Percentiles rank a stretch among this genome's conserved stretches.
These are phyloP conservation scores for Alternaria rosae DNA, from an alignment of 2,329 filamentous ascomycete genomes.

Conservation along the genomic window DNA sequence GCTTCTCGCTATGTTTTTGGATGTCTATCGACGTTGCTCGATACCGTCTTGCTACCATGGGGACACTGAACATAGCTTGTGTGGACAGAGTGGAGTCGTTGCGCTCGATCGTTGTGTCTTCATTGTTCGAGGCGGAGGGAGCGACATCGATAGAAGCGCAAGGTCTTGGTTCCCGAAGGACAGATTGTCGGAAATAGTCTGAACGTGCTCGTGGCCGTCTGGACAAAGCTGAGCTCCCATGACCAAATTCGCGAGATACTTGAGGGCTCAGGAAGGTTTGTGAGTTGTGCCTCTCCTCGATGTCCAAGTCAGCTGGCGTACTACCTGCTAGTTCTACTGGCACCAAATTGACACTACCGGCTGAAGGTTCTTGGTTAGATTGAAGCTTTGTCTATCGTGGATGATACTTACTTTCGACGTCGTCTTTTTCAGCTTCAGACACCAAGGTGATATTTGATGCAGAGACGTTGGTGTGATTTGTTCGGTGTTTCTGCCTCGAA, in stretches of 20 bases:
- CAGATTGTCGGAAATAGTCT: neutral
- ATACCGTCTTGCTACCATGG: conserved; percentile 26
- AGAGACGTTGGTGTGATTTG: conserved; percentile 31
- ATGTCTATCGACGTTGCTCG: conserved; percentile 27
- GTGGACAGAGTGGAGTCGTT: conserved; percentile 28
- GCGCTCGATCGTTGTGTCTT: conserved; percentile 23
- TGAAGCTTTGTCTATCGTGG: neutral
- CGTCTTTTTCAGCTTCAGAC: conserved; percentile 17
- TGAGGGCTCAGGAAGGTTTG: conserved; percentile 13
- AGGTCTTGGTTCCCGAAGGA: neutral
- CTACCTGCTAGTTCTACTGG: conserved; percentile 40
- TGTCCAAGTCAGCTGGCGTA: conserved; percentile 30
- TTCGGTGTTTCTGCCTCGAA: conserved; percentile 31
- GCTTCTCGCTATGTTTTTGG: conserved; percentile 16
- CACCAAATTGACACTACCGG: conserved; percentile 20
- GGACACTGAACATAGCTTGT: conserved; percentile 16
- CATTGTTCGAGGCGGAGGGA: conserved; percentile 14
- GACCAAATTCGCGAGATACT: neutral
- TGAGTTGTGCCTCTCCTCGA: conserved; percentile 18
- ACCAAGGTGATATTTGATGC: conserved; percentile 31
- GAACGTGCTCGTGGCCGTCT: conserved; percentile 7
- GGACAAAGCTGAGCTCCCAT: neutral
- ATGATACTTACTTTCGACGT: conserved; percentile 23
- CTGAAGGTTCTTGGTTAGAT: conserved; percentile 18
- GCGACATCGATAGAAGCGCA: conserved; percentile 5